Conservation (phyloP, 192 early-diverging fungal genomes). For the Entrophospora sp. region DNA sequence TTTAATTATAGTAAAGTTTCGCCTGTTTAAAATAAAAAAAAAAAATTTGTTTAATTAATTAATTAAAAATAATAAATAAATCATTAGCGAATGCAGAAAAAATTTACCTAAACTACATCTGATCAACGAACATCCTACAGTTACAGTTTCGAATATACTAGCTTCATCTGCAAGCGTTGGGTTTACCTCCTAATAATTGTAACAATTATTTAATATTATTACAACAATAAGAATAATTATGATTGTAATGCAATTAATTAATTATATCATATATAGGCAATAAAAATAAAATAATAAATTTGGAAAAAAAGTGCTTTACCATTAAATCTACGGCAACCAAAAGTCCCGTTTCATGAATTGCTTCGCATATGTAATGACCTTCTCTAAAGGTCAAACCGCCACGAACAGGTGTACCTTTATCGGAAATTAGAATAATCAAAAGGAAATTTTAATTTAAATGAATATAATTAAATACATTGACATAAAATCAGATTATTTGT, state of each 20-base stretch:
- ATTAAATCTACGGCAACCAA: slow-evolving; percentile 88
- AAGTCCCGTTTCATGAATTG: slow-evolving; percentile 75
- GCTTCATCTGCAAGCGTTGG: slow-evolving; percentile 73
- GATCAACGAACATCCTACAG: slow-evolving; percentile 83
- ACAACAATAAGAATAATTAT: no score
- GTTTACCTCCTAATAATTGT: slow-evolving; percentile 68
- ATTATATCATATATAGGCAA: no score
- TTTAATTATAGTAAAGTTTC: slow-evolving; percentile 12
- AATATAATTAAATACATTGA: no score
- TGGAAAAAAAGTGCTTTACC: no score
- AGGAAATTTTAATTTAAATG: not conserved
- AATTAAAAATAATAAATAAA: not conserved
- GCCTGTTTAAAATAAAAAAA: not conserved
- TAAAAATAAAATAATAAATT: no score
- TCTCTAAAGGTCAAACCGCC: slow-evolving; percentile 94
- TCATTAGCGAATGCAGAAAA: slow-evolving; percentile 39
- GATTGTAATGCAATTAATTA: no score
- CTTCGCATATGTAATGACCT: slow-evolving; percentile 96
- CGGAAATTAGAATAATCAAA: not conserved
- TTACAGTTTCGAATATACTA: slow-evolving; percentile 72
- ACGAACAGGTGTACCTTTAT: slow-evolving; percentile 83
- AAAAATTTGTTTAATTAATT: not conserved
- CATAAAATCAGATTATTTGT: not conserved
- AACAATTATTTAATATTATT: not conserved
- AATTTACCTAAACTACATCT: slow-evolving; percentile 79